Evolutionary conservation across 352 stramenopile genomes (phyloP), one percentile per base, ranked within the genome.

Genomic region (Phytopythium sindhum): DNA sequence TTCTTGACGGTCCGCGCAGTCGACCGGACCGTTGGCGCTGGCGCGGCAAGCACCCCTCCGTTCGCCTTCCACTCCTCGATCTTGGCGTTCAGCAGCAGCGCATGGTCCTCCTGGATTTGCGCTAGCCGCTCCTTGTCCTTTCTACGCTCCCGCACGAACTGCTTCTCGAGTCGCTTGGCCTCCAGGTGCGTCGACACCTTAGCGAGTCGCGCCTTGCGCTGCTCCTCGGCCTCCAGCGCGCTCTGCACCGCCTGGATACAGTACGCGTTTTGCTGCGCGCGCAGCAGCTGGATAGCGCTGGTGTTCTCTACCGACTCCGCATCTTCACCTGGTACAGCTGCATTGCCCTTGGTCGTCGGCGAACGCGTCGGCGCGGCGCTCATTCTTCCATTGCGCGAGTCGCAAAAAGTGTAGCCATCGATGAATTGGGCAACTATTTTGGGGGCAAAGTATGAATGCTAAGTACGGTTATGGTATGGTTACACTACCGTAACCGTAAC

Each of bases 81-180:
- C 66, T 88, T 90, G 19, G 71, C 70, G 15, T 70, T 74, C 19
- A 87, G 45, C 28, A 88, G 69, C 57, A 88, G 41, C 23, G 70
- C 59, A 47, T 88, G 79, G 61, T 90, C 78, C 48, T 87, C 79
- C 55, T 84, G 73, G 26, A 90, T 83, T n/a, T 86, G 79, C 26
- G 67, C 71, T 53, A 90, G 67, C 19, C 74, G 67, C 55, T 90
- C 78, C 10, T 70, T 68, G 64, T 90, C 81, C 35, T 65, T 69
- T 2, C 41, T 65, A 28, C 81, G 73, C 52, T 88, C 77, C 12
- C 75, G 68, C 26, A 66, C 63, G 39, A 90, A 88, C 63, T 85
- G 72, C 29, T 82, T 77, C 60, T 88, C 78, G 1, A 88, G 58
- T 5, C 79, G 69, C 28, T 77, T 74, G 63, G 61, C 69, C 55